phyloP scores from a whole-genome alignment of 108 stramenopile species.

The Conticribra weissflogii region DNA sequence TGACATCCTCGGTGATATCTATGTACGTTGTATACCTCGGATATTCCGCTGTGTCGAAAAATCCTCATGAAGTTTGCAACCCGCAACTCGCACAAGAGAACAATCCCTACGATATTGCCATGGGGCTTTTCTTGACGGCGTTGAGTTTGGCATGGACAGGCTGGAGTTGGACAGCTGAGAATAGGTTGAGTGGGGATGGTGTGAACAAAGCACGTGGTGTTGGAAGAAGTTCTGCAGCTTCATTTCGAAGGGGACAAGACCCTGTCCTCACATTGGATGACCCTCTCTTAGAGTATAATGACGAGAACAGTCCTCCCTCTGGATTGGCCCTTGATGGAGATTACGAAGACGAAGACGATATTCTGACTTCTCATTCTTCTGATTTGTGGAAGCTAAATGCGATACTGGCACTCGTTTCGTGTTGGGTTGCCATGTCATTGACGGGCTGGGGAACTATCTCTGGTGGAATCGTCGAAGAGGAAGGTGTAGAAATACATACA shows the following conservation, averaged over 20 bases:
- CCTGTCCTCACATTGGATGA: conserved; percentile 69
- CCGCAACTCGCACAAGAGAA: conserved; percentile 71
- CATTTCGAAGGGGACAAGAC: conserved; percentile 44
- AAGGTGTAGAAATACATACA: conserved; percentile 51
- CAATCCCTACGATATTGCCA: conserved; percentile 72
- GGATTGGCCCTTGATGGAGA: conserved; percentile 64
- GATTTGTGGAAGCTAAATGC: conserved; percentile 91
- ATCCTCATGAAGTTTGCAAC: conserved; percentile 82
- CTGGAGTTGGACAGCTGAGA: conserved; percentile 54
- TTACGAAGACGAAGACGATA: conserved; percentile 29
- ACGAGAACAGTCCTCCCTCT: conserved; percentile 57
- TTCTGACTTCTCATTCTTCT: conserved; percentile 15
- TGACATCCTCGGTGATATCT: conserved; percentile 86
- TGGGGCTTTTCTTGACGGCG: conserved; percentile 80
- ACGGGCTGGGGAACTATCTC: conserved; percentile 91
- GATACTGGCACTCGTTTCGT: conserved; percentile 76
- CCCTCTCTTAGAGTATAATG: conserved; percentile 69
- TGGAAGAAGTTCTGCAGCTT: conserved; percentile 5
- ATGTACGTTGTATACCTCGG: conserved; percentile 82
- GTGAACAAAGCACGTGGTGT: conserved; percentile 55
- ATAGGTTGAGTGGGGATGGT: conserved; percentile 47
- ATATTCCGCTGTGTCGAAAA: conserved; percentile 88
- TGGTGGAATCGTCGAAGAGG: conserved; percentile 29
- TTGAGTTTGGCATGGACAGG: conserved; percentile 90
- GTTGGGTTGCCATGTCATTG: conserved; percentile 91